Evolutionary conservation across 2,329 filamentous ascomycete species (phyloP).

Genomic region (Diaporthe aspalathi): DNA sequence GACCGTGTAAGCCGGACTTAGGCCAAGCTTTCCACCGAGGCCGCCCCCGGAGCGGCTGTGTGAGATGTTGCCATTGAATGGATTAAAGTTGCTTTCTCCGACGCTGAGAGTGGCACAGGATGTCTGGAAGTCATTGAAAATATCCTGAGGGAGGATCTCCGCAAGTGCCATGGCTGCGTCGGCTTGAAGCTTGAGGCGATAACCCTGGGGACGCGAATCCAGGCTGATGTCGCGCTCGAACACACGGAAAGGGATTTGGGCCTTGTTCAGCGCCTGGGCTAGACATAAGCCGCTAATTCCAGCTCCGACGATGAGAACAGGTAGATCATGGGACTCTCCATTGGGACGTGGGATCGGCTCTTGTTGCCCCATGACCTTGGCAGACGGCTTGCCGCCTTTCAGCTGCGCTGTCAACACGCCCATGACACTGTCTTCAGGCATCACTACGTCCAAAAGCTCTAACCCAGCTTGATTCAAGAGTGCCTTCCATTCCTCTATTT

Average conservation of each 20-base stretch:
- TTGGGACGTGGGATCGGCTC: neutral
- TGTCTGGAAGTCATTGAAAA: neutral
- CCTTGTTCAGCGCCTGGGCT: slow-evolving; percentile 14
- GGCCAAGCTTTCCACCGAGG: neutral
- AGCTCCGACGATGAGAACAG: slow-evolving; percentile 11
- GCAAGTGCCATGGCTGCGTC: neutral
- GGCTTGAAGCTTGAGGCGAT: slow-evolving; percentile 16
- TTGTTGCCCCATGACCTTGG: neutral
- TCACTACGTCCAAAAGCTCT: neutral
- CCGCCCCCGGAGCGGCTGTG: neutral
- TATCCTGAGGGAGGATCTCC: neutral
- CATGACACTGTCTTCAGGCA: slow-evolving; percentile 12
- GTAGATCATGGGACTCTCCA: neutral
- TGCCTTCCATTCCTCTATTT: slow-evolving; percentile 21
- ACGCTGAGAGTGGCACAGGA: slow-evolving; percentile 1
- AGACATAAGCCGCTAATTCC: slow-evolving; percentile 14
- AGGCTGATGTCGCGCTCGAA: slow-evolving; percentile 24
- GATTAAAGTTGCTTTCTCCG: slow-evolving; percentile 8
- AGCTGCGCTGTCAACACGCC: slow-evolving; percentile 2
- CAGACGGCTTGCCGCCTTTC: neutral
- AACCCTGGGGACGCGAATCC: slow-evolving; percentile 13
- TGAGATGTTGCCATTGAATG: neutral
- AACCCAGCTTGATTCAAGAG: neutral
- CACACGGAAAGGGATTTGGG: slow-evolving; percentile 7
- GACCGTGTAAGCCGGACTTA: neutral